phyloP scores from a whole-genome alignment of 2,329 filamentous ascomycete genomes.

The Claviceps pusilla region DNA sequence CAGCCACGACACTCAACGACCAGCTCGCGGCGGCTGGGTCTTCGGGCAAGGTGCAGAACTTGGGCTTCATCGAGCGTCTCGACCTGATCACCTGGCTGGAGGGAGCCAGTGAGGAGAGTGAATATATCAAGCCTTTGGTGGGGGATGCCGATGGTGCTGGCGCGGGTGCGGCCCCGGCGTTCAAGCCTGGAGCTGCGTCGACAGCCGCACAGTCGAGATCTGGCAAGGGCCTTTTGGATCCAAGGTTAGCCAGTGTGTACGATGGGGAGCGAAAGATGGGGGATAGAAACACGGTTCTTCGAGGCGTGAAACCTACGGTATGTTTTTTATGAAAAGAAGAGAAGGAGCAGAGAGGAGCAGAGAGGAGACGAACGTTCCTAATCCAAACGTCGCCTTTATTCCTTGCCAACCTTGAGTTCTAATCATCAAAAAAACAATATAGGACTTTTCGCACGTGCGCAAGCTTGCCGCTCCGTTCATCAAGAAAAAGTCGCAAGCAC shows the following conservation, averaged over 20 bases:
- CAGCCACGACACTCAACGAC: slow-evolving; percentile 65
- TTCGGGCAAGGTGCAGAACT: slow-evolving; percentile 61
- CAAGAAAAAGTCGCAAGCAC: slow-evolving; percentile 37
- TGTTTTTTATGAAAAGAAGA: slow-evolving; percentile 13
- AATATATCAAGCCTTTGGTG: slow-evolving; percentile 77
- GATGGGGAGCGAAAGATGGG: slow-evolving; percentile 82
- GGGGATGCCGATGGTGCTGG: slow-evolving; percentile 39
- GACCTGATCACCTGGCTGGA: slow-evolving; percentile 90
- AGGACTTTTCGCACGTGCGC: slow-evolving; percentile 91
- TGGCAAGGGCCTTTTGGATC: slow-evolving; percentile 57
- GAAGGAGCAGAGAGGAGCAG: no score
- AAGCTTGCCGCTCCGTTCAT: slow-evolving; percentile 73
- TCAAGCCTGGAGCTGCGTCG: slow-evolving; percentile 23
- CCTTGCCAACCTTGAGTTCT: no score
- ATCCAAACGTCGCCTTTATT: no score
- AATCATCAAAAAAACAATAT: not conserved
- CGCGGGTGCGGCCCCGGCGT: slow-evolving; percentile 18
- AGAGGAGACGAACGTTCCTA: no score
- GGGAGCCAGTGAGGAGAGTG: slow-evolving; percentile 76
- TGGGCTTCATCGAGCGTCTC: slow-evolving; percentile 80
- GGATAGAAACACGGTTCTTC: slow-evolving; percentile 74
- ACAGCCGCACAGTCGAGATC: slow-evolving; percentile 33
- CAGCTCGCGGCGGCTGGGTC: slow-evolving; percentile 49
- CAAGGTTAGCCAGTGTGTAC: slow-evolving; percentile 75
- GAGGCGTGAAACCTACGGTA: slow-evolving; percentile 80